Evolutionary conservation across 805 yeast species (phyloP).

Genomic region (Schwanniomyces vanrijiae): DNA sequence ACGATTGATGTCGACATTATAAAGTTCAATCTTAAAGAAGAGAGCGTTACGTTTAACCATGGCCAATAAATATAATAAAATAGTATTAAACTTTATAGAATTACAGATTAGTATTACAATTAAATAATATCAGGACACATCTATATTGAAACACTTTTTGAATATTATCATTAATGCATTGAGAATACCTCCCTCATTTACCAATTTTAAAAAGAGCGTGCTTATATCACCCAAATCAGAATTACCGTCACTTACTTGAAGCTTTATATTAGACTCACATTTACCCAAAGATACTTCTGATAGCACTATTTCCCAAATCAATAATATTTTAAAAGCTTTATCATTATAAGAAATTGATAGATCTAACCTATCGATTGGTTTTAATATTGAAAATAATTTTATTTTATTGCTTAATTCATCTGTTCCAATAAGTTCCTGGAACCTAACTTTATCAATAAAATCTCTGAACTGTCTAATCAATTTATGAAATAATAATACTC

Average conservation of each 20-base stretch:
- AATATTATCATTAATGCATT: slow-evolving; percentile 23
- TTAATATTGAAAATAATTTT: slow-evolving; percentile 17
- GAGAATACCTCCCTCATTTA: slow-evolving; percentile 23
- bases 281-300: slow-evolving; percentile 18
- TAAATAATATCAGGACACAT: not conserved
- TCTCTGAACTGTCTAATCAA: slow-evolving; percentile 17
- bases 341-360: slow-evolving; percentile 10
- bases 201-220: slow-evolving; percentile 19
- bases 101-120: not conserved
- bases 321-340: slow-evolving; percentile 2
- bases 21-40: slow-evolving; percentile 29
- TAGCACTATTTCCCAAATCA: slow-evolving; percentile 26
- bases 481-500: slow-evolving; percentile 20
- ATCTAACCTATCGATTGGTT: slow-evolving; percentile 17
- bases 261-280: slow-evolving; percentile 19
- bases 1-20: slow-evolving; percentile 5
- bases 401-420: slow-evolving; percentile 16
- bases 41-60: slow-evolving; percentile 9
- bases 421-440: slow-evolving; percentile 5
- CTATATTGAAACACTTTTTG: slow-evolving; percentile 15
- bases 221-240: slow-evolving; percentile 8
- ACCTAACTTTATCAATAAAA: slow-evolving; percentile 13
- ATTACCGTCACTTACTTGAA: slow-evolving; percentile 8
- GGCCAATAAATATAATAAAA: not conserved
- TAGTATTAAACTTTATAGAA: not conserved